Conservation (phyloP, 2,329 filamentous ascomycete species). For the Colletotrichum tamarilloi region DNA sequence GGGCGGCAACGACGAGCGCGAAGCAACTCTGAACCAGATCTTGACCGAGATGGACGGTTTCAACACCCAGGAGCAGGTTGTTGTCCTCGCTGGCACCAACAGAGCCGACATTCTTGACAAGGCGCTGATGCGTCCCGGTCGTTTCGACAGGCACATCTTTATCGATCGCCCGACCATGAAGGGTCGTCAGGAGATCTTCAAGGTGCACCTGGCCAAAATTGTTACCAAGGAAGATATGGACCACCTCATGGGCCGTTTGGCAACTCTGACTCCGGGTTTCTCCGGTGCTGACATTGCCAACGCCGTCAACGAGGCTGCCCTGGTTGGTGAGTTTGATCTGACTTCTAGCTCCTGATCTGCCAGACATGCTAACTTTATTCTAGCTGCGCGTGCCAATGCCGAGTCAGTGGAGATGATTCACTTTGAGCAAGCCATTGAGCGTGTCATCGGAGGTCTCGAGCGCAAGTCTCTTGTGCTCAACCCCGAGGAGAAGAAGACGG, state of each 20-base stretch:
- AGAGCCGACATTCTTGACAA: constrained; percentile 94
- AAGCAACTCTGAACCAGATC: constrained; percentile 97
- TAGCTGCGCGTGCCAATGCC: constrained; percentile 86
- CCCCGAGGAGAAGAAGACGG: constrained; percentile 93
- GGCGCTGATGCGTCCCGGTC: constrained; percentile 91
- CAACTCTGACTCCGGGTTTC: constrained; percentile 94
- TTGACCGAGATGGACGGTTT: constrained; percentile 99
- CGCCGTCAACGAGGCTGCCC: constrained; percentile 95
- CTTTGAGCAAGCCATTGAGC: constrained; percentile 97
- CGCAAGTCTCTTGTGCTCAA: constrained; percentile 96
- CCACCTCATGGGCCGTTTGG: constrained; percentile 86
- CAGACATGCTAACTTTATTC: constrained; percentile 51
- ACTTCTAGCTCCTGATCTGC: neutral
- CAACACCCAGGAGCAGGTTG: constrained; percentile 95
- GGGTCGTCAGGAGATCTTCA: constrained; percentile 95
- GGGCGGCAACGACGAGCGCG: constrained; percentile 94
- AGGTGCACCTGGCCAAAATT: constrained; percentile 93
- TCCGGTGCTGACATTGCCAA: constrained; percentile 98
- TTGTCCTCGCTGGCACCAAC: constrained; percentile 97
- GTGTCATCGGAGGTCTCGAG: constrained; percentile 94
- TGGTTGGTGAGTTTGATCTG: constrained; percentile 79
- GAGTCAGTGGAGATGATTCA: constrained; percentile 86
- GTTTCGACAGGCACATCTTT: constrained; percentile 95
- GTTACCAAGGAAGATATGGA: constrained; percentile 92
- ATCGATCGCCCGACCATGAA: constrained; percentile 98